These are phyloP conservation scores for Xylaria arbuscula DNA, from an alignment of 2,329 filamentous ascomycete genomes.

Conservation along the genomic window DNA sequence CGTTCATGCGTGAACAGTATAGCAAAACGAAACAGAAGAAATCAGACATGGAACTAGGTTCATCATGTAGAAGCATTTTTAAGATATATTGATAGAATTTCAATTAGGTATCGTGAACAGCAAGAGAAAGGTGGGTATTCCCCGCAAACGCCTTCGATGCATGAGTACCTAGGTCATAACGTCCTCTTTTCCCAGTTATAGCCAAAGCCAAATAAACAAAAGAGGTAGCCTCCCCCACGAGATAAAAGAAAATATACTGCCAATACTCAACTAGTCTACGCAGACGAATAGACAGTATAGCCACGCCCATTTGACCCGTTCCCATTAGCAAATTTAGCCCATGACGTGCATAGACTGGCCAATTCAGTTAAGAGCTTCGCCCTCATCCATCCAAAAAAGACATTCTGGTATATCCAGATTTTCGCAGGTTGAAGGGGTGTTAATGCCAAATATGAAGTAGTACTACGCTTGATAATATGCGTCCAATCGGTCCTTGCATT, in stretches of 20 bases:
- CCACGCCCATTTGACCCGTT: not conserved
- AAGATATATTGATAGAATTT: slow-evolving; percentile 4
- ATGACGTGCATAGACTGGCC: not conserved
- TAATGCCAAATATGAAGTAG: not conserved
- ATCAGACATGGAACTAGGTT: not conserved
- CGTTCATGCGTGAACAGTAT: not conserved
- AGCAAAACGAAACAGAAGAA: not conserved
- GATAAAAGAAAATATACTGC: not conserved
- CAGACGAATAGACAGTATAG: slow-evolving; percentile 5
- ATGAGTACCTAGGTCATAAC: slow-evolving; percentile 25
- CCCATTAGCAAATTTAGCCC: not conserved
- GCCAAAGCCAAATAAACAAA: not conserved
- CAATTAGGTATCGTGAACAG: slow-evolving; percentile 33
- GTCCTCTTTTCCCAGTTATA: slow-evolving; percentile 20
- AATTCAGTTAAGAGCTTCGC: not conserved
- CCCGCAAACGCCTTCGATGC: slow-evolving; percentile 33
- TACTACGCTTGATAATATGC: not conserved
- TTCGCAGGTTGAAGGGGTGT: not conserved
- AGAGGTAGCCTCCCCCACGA: not conserved
- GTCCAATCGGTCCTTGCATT: not conserved
- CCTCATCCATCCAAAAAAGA: slow-evolving; percentile 1
- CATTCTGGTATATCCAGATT: not conserved
- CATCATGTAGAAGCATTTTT: not conserved
- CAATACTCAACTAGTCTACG: slow-evolving; percentile 12
- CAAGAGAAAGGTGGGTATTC: slow-evolving; percentile 35